phyloP scores from a whole-genome alignment of 495 filamentous ascomycete species.

The Lasiosphaeria hispida region DNA sequence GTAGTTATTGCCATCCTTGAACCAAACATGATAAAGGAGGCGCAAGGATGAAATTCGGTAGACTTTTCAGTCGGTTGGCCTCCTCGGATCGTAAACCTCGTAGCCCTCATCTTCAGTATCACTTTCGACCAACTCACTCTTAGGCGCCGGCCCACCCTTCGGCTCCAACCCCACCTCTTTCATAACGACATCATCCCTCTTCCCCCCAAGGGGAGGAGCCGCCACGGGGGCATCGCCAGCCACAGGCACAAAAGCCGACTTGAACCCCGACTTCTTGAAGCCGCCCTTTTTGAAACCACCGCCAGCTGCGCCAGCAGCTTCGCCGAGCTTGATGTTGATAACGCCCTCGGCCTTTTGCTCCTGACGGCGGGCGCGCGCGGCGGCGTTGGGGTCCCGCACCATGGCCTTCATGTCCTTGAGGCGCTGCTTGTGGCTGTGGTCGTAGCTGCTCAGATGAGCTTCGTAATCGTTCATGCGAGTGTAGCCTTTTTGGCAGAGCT shows the following conservation, averaged over 20 bases:
- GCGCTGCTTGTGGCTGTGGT: constrained; percentile 66
- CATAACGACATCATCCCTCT: constrained; percentile 20
- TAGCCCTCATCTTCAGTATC: constrained; percentile 60
- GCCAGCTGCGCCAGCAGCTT: constrained; percentile 21
- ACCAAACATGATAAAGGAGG: too few species aligned
- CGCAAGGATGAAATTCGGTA: background rate
- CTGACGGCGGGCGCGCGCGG: constrained; percentile 62
- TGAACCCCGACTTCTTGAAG: constrained; percentile 52
- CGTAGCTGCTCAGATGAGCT: constrained; percentile 66
- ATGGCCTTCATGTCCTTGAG: constrained; percentile 68
- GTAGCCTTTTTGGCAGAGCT: constrained; percentile 68
- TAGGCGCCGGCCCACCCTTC: constrained; percentile 15
- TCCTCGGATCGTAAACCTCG: constrained; percentile 53
- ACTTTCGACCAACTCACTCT: constrained; percentile 44
- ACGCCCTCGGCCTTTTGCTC: constrained; percentile 68
- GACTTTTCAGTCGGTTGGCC: constrained; percentile 49
- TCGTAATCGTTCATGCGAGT: constrained; percentile 69
- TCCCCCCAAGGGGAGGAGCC: constrained; percentile 12
- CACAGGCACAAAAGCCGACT: constrained; percentile 49
- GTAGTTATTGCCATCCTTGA: too few species aligned
- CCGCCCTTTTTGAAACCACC: constrained; percentile 57
- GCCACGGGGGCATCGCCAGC: constrained; percentile 21
- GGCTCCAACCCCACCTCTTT: constrained; percentile 13
- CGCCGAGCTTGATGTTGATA: constrained; percentile 56
- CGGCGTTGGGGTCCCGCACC: constrained; percentile 55